Conservation (phyloP, 1,139 yeast species). For the Blastobotrys malaysiensis region DNA sequence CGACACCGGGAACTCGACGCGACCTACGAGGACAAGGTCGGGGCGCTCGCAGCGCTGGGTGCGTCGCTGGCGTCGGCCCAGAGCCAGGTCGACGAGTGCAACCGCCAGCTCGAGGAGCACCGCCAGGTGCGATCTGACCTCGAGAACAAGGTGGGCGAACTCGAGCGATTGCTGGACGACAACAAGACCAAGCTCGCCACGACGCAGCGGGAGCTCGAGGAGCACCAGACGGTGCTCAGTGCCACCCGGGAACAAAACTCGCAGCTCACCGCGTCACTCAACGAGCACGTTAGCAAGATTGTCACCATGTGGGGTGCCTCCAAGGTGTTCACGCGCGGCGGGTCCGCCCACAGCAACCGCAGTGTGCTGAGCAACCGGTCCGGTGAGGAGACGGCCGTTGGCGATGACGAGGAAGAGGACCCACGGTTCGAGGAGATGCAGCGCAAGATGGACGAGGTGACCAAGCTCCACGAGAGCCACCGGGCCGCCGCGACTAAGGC, state of each 20-base stretch:
- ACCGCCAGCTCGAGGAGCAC: slow-evolving; percentile 21
- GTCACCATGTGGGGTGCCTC: slow-evolving; percentile 31
- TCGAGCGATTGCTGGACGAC: slow-evolving; percentile 20
- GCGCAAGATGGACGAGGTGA: slow-evolving; percentile 20
- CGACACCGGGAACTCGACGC: slow-evolving; percentile 22
- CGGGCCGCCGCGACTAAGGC: slow-evolving; percentile 32
- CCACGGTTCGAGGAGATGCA: slow-evolving; percentile 20
- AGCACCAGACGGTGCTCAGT: slow-evolving; percentile 18
- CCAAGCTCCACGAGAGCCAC: slow-evolving; percentile 28
- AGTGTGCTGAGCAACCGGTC: not conserved
- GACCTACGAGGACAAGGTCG: slow-evolving; percentile 26
- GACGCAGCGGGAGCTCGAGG: slow-evolving; percentile 18
- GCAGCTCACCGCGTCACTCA: slow-evolving; percentile 24
- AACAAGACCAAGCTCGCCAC: slow-evolving; percentile 16
- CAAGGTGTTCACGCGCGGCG: slow-evolving; percentile 17
- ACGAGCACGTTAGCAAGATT: slow-evolving; percentile 24
- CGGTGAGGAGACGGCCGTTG: slow-evolving; percentile 6
- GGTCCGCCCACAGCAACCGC: not conserved
- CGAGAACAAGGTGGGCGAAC: slow-evolving; percentile 17
- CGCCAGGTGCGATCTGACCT: slow-evolving; percentile 19
- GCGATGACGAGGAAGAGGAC: slow-evolving; percentile 17
- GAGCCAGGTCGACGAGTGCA: slow-evolving; percentile 20
- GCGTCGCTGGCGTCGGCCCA: slow-evolving; percentile 29
- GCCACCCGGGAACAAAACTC: slow-evolving; percentile 22
- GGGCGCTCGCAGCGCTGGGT: slow-evolving; percentile 28